phyloP scores from a whole-genome alignment of 2,329 filamentous ascomycete genomes.

The Pseudogymnoascus sp. region DNA sequence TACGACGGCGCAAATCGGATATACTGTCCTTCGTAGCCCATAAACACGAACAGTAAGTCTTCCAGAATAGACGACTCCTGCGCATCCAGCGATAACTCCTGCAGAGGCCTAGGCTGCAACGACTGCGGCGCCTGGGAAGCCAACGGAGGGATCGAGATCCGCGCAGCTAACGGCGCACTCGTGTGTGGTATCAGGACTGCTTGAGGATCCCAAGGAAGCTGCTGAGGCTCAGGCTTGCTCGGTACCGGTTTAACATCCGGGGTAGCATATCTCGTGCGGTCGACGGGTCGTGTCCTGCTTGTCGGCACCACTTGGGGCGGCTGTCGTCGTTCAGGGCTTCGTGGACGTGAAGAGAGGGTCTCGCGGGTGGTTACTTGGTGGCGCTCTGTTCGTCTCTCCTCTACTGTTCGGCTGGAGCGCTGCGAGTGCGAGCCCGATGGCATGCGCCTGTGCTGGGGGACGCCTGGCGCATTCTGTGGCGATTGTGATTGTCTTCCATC shows the following conservation, averaged over 20 bases:
- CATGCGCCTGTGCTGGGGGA: slow-evolving; percentile 45
- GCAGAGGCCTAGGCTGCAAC: slow-evolving; percentile 59
- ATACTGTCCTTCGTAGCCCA: slow-evolving; percentile 98
- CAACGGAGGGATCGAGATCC: slow-evolving; percentile 58
- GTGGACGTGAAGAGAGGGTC: slow-evolving; percentile 49
- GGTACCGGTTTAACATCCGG: slow-evolving; percentile 25
- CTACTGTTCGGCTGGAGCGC: slow-evolving; percentile 38
- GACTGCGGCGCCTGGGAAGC: slow-evolving; percentile 63
- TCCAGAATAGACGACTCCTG: slow-evolving; percentile 86
- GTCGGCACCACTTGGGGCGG: slow-evolving; percentile 15
- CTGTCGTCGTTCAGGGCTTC: slow-evolving; percentile 44
- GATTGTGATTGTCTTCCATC: slow-evolving; percentile 22
- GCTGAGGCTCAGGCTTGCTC: slow-evolving; percentile 40
- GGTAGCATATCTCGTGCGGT: slow-evolving; percentile 20
- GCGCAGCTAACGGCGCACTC: slow-evolving; percentile 41
- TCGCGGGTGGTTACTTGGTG: slow-evolving; percentile 54
- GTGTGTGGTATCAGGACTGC: slow-evolving; percentile 63
- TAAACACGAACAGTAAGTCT: slow-evolving; percentile 88
- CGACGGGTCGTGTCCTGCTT: slow-evolving; percentile 19
- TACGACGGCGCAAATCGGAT: slow-evolving; percentile 79
- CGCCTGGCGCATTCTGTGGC: slow-evolving; percentile 19
- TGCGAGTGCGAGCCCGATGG: slow-evolving; percentile 44
- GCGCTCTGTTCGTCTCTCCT: slow-evolving; percentile 46
- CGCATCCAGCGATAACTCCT: slow-evolving; percentile 64
- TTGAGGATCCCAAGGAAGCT: slow-evolving; percentile 67